Base-by-base conservation (phyloP, 768 basidiomycete species). In the Pleurotus pulmonarius region DNA sequence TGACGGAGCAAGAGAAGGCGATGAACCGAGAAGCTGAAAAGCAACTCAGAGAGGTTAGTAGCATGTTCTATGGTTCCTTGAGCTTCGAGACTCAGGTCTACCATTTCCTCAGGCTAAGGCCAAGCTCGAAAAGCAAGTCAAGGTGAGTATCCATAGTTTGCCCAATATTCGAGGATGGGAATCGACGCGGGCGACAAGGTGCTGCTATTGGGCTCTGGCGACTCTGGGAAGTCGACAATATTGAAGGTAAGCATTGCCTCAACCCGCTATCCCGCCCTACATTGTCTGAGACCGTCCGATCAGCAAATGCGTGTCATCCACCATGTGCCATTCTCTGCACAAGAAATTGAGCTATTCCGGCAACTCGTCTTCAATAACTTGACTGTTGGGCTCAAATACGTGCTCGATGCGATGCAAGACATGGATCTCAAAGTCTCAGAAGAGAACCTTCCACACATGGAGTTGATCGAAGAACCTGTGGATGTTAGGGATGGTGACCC, bases 271-370 rank as follows among this genome's bases (percentile, higher is more conserved):
- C 16, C 20, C 16, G 11, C 4, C 49, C 4, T 15, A 15, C 22
- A 6, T 18, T 22, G 34, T 48, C 45, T 12, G 39, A 18, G 22
- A 6, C 4, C 15, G 24, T 38, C 46, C 44, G 20, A 20, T 18
- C 58, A 94, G 90, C 94, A 98, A 88, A 98, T 98, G 95, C 87
- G 94, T 39, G 77, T 97, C 39, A 97, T 99, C 49, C 95, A 98
- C 72, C 82, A 85, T 57, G 76, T 92, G 1, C 88, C 91, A 0
- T 99, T 97, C 73, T 82, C 87, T 0, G 51, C 81, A 0, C 81
- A 85, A 63, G 97, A 98, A 69, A 80, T 90, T 39, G 95, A 98
- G 70, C 83, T 79, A 13, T 97, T 89, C 64, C 86, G 95, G 1
- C 95, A 96, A 64, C 85, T 97, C 45, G 86, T 94, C 8, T 99